phyloP scores from a whole-genome alignment of 2,329 filamentous ascomycete species.

The Calonectria fujianensis region DNA sequence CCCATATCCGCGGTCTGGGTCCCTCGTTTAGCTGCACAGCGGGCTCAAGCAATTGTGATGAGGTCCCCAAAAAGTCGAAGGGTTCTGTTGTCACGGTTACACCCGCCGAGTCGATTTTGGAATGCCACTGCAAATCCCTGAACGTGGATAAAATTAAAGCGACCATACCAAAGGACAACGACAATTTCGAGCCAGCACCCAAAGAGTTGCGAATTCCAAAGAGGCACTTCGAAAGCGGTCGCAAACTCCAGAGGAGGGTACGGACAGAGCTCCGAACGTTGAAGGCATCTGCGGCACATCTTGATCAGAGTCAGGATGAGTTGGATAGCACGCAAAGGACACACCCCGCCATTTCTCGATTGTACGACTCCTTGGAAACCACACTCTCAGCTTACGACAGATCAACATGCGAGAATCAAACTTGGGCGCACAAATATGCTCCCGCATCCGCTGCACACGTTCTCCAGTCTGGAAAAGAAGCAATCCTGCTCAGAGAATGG shows the following conservation, averaged over 20 bases:
- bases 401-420: constrained; percentile 81
- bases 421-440: constrained; percentile 91
- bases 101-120: constrained; percentile 65
- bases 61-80: constrained; percentile 43
- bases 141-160: constrained; percentile 54
- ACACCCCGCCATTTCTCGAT: constrained; percentile 76
- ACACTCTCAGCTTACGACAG: constrained; percentile 87
- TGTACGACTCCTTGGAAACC: constrained; percentile 76
- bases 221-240: constrained; percentile 76
- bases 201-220: constrained; percentile 71
- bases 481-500: constrained; percentile 85
- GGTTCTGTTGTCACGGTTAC: neutral
- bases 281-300: constrained; percentile 26
- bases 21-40: constrained; percentile 51
- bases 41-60: constrained; percentile 69
- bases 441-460: constrained; percentile 82
- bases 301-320: constrained; percentile 61
- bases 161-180: constrained; percentile 56
- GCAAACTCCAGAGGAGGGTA: constrained; percentile 70
- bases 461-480: constrained; percentile 84
- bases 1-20: constrained; percentile 75
- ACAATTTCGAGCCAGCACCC: constrained; percentile 67
- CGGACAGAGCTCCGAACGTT: constrained; percentile 65
- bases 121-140: constrained; percentile 52
- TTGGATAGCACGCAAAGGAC: constrained; percentile 47